A percentile compares a stretch with the other conserved stretches of the same genome.
Evolutionary conservation across 148 eudicot species (phyloP).

Genomic region (Camellia japonica): DNA sequence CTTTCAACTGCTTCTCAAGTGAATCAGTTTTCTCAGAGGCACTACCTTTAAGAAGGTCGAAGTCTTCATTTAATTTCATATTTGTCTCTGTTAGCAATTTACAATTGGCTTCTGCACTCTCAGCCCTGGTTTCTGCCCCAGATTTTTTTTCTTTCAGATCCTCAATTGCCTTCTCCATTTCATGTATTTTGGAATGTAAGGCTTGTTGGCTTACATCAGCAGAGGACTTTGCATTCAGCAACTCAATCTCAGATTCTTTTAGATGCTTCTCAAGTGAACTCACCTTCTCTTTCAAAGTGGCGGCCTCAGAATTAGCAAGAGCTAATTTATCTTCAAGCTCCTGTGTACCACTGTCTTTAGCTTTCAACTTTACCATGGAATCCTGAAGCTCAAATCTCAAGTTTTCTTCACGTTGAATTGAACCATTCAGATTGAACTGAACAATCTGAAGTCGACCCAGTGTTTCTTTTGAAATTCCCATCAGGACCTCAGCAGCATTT

Average conservation of each 20-base stretch:
- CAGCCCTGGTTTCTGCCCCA: slow-evolving; percentile 44
- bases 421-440: slow-evolving; percentile 48
- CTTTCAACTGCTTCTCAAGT: slow-evolving; percentile 58
- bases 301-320: slow-evolving; percentile 31
- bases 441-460: slow-evolving; percentile 49
- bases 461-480: slow-evolving; percentile 61
- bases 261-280: slow-evolving; percentile 37
- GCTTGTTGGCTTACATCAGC: slow-evolving; percentile 21
- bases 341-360: slow-evolving; percentile 32
- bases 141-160: slow-evolving; percentile 34
- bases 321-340: slow-evolving; percentile 20
- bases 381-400: slow-evolving; percentile 47
- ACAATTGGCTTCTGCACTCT: slow-evolving; percentile 47
- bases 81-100: slow-evolving; percentile 48
- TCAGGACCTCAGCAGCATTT: slow-evolving; percentile 59
- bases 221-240: slow-evolving; percentile 23
- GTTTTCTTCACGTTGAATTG: slow-evolving; percentile 51
- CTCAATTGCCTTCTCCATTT: slow-evolving; percentile 26
- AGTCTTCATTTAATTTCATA: slow-evolving; percentile 44
- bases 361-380: slow-evolving; percentile 34
- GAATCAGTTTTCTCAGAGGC: slow-evolving; percentile 42
- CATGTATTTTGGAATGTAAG: slow-evolving; percentile 7
- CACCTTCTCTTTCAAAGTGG: slow-evolving; percentile 40
- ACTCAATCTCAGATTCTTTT: slow-evolving; percentile 29
- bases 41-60: slow-evolving; percentile 28